Base-by-base conservation (phyloP, 768 basidiomycete species). In the Trametes cinnabarina region DNA sequence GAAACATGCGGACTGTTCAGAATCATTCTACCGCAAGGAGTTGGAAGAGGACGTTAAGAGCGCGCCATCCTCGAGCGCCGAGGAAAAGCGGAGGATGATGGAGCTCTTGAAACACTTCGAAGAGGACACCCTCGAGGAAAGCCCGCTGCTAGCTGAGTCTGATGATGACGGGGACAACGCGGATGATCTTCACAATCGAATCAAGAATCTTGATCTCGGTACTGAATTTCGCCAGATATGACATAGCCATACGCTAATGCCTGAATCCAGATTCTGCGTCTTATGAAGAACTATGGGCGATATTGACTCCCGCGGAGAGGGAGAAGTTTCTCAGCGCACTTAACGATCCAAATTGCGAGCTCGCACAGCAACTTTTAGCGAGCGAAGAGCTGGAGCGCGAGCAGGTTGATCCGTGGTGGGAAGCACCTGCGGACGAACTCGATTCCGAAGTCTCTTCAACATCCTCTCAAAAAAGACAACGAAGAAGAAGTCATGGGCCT, bases 21-120 rank as follows among this genome's bases (percentile, higher is more conserved):
- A 94, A 69, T 73, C 77, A 0, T 94, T 94, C 69, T 93, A 92
- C 71, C 83, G 84, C 62, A 85, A 84, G 50, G 87, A 91, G 66
- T 71, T 94, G 3, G 84, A 88, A 62, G 70, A 71, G 2, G 83
- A 87, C 44, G 86, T 91, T 51, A 78, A 77, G 39, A 67, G 79
- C 0, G 78, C 76, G 32, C 77, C 86, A 3, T 80, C 83, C 4
- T 84, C 80, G 65, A 76, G 79, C 3, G 70, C 74, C 0, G 74
- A 82, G 57, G 90, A 94, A 66, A 77, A 83, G 42, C 68, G 72
- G 44, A 76, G 79, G 60, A 92, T 91, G 81, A 71, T 93, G 65
- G 83, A 85, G 46, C 66, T 93, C 4, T 74, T 94, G 20, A 84
- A 82, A 67, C 82, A 79, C 9, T 87, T 93, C 55, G 90, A 92